Percentiles rank a stretch among this genome's conserved stretches.
phyloP scores from a whole-genome alignment of 129 eudicot species.

The Flaveria linearis region DNA sequence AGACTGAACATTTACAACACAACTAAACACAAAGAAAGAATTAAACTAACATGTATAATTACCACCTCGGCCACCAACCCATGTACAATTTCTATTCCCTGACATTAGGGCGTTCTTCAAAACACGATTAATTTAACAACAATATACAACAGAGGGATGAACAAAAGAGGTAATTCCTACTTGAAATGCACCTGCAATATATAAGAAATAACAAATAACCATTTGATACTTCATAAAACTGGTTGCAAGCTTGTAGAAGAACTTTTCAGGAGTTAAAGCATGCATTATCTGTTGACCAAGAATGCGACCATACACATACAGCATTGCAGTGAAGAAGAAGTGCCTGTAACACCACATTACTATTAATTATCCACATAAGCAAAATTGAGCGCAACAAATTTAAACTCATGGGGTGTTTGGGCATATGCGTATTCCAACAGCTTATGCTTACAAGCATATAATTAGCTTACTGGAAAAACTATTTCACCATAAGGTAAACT shows the following conservation, averaged over 20 bases:
- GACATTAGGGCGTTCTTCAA: not conserved
- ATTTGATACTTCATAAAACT: slow-evolving; percentile 74
- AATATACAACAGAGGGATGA: not conserved
- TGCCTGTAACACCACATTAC: slow-evolving; percentile 53
- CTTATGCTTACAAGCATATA: not conserved
- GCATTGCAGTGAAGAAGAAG: slow-evolving; percentile 86
- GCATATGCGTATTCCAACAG: not conserved
- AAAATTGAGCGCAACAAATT: not conserved
- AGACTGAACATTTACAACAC: no score
- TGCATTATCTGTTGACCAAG: slow-evolving; percentile 66
- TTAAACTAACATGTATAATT: no score
- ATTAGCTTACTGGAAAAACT: not conserved
- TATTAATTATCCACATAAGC: slow-evolving; percentile 3
- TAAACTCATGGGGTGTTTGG: not conserved
- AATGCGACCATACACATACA: slow-evolving; percentile 82
- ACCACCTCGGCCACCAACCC: not conserved
- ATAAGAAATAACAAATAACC: slow-evolving; percentile 79
- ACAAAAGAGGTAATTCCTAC: not conserved
- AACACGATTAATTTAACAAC: not conserved
- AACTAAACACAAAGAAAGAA: no score
- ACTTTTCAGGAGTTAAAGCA: slow-evolving; percentile 69
- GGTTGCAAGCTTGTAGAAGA: slow-evolving; percentile 64
- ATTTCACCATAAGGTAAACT: not conserved
- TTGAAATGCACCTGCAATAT: slow-evolving; percentile 61
- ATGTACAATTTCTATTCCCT: not conserved